Evolutionary conservation across 169 alveolate species (phyloP), one percentile per base, ranked within the genome.

Genomic region (Plasmodium cynomolgi): DNA sequence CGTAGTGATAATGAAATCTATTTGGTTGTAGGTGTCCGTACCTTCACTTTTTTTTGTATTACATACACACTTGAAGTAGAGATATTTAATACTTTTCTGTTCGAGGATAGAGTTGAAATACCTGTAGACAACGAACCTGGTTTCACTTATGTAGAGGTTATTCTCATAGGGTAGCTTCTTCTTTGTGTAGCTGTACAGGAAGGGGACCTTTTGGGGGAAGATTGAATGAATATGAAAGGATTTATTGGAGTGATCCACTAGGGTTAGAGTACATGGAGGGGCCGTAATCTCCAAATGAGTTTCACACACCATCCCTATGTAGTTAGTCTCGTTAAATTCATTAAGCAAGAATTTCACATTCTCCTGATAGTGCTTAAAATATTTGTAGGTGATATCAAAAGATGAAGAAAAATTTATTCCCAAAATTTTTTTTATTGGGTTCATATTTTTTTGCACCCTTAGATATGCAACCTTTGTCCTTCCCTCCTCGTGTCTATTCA

Each of bases 271-370:
- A 33, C 93, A 85, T 3, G 84, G 84, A 15, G 54, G 20, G 2
- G 75, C 23, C 4, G 47, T 50, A 11, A 56, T 47, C 34, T 85
- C 81, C 3, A 74, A 6, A 17, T 74, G 56, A 4, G 85, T 85
- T 74, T 85, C 81, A 50, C 93, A 85, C 23, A 85, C 79, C 79
- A 85, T 74, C 23, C 93, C 93, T 13, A 85, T 50, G 39, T 85
- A 85, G 15, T 74, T 47, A 0, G 93, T 85, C 41, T 85, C 93
- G 37, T 33, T 23, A 85, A 85, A 85, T 31, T 85, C 85, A 13
- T 85, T 85, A 23, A 85, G 15, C 23, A 85, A 11, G 58, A 73
- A 85, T 47, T 50, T 85, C 8, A 47, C 41, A 13, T 54, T 85
- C 26, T 85, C 85, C 23, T 85, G 26, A 33, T 85, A 29, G 54